These are phyloP conservation scores for Babesia bovis DNA, from an alignment of 169 alveolate species.

Conservation along the genomic window DNA sequence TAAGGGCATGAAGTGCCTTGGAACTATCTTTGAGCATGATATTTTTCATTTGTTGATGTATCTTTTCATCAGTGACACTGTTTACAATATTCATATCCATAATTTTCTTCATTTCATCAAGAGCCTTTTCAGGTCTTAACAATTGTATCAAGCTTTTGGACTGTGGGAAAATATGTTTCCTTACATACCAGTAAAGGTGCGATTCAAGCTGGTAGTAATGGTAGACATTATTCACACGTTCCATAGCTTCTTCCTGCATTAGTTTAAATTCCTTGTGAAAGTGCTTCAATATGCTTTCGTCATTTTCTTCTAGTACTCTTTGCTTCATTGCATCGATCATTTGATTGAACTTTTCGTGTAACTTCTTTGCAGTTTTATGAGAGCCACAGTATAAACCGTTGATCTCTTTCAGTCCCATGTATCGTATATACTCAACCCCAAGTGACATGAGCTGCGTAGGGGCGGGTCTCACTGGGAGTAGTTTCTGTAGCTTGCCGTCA, in stretches of 20 bases:
- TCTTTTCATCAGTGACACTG: not conserved
- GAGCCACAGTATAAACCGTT: conserved; percentile 7
- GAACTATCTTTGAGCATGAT: not conserved
- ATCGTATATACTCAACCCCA: conserved; percentile 25
- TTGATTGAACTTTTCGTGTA: not conserved
- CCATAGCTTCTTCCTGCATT: conserved; percentile 14
- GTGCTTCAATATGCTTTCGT: conserved; percentile 4
- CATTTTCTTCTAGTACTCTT: not conserved
- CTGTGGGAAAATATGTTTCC: conserved; percentile 6
- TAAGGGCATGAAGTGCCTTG: not conserved
- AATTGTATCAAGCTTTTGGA: not conserved
- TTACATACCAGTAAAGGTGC: conserved; percentile 18
- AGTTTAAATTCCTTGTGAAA: conserved; percentile 14
- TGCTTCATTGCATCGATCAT: conserved; percentile 3
- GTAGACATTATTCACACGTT: conserved; percentile 11
- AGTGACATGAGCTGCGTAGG: not conserved
- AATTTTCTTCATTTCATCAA: conserved; percentile 11
- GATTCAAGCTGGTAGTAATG: conserved; percentile 29
- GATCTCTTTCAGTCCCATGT: not conserved
- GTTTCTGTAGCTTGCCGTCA: conserved; percentile 1
- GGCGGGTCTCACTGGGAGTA: conserved; percentile 19
- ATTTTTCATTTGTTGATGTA: not conserved
- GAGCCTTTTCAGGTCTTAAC: conserved; percentile 9
- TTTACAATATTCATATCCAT: conserved; percentile 4
- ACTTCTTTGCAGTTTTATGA: not conserved